phyloP scores from a whole-genome alignment of 164 flowering plant species.

The Annona cherimola region DNA sequence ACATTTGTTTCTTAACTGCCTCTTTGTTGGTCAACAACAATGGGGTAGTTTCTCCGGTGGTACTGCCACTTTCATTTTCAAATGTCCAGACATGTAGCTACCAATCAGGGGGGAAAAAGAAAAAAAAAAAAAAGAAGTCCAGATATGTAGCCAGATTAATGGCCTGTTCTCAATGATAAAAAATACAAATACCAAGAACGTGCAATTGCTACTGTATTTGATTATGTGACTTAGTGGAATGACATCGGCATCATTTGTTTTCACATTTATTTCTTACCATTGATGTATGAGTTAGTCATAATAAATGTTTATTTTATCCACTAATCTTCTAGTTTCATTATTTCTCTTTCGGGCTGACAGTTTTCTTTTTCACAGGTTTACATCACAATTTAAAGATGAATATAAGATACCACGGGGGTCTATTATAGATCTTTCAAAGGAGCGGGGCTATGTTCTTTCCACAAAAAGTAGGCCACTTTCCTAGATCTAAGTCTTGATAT shows the following conservation, averaged over 20 bases:
- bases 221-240: background rate
- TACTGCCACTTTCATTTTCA: too few relatives aligned
- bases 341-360: background rate
- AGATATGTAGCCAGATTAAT: background rate
- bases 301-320: too few relatives aligned
- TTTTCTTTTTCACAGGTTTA: constrained; percentile 51
- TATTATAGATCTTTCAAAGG: constrained; percentile 72
- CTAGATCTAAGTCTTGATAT: background rate
- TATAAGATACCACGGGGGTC: constrained; percentile 70
- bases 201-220: background rate
- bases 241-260: background rate
- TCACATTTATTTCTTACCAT: background rate
- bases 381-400: constrained; percentile 89
- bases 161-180: background rate
- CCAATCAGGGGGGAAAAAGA: too few relatives aligned
- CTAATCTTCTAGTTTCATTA: too few relatives aligned
- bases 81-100: too few relatives aligned
- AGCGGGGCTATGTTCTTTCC: constrained; percentile 55
- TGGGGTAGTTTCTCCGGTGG: too few relatives aligned
- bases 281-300: background rate
- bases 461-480: constrained; percentile 51
- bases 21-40: too few relatives aligned
- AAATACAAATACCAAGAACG: background rate
- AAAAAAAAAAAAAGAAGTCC: too few relatives aligned
- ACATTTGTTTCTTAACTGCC: too few relatives aligned